A percentile compares a stretch with the other conserved stretches of the same genome.
These are phyloP conservation scores for Meripilus lineatus DNA, from an alignment of 1,284 basidiomycete species.

Conservation along the genomic window DNA sequence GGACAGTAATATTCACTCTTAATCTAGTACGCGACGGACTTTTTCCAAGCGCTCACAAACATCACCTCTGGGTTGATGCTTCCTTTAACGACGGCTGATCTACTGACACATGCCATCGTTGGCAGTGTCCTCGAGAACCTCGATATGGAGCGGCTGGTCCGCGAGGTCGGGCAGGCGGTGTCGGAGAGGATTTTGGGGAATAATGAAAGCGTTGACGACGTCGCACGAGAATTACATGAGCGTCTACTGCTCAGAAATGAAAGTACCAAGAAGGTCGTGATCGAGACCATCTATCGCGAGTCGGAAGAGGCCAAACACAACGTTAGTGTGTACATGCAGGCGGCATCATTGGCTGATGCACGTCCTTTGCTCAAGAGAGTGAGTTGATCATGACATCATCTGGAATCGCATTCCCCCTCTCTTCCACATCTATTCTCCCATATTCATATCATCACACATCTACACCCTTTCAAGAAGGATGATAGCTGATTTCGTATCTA, in stretches of 20 bases:
- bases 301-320: slow-evolving; percentile 88
- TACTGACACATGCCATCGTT: slow-evolving; percentile 96
- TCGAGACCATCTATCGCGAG: slow-evolving; percentile 95
- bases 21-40: slow-evolving; percentile 83
- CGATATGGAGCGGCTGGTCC: slow-evolving; percentile 95
- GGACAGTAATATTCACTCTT: background rate
- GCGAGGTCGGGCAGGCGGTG: slow-evolving; percentile 91
- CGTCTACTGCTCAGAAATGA: slow-evolving; percentile 89
- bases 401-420: background rate
- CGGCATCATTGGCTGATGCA: slow-evolving; percentile 72
- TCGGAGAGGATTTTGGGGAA: slow-evolving; percentile 87
- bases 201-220: slow-evolving; percentile 93
- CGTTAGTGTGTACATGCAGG: slow-evolving; percentile 80
- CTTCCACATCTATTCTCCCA: too few species aligned
- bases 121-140: slow-evolving; percentile 97
- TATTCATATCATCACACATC: slow-evolving; percentile 9
- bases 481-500: background rate
- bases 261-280: slow-evolving; percentile 93
- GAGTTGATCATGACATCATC: slow-evolving; percentile 21
- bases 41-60: slow-evolving; percentile 88
- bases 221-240: slow-evolving; percentile 91
- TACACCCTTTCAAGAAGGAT: slow-evolving; percentile 1
- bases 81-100: slow-evolving; percentile 92
- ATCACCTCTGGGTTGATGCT: slow-evolving; percentile 96
- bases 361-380: slow-evolving; percentile 80